Base-by-base conservation (phyloP, 2,329 filamentous ascomycete species). In the Raffaelea arxii region DNA sequence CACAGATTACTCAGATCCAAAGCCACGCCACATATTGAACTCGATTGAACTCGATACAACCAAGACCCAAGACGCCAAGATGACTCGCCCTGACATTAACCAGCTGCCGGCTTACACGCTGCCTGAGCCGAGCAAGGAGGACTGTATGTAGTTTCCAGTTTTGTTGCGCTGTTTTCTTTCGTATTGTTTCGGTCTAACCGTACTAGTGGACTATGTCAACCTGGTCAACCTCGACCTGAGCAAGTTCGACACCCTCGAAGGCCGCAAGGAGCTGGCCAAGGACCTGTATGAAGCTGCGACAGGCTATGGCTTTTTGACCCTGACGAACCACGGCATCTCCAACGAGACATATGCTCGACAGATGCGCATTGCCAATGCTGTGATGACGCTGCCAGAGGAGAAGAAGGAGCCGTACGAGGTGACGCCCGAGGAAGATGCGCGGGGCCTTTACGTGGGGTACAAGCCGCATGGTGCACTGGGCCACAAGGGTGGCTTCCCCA, bases 351-450 rank as follows among this genome's bases (percentile, higher is more conserved):
- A 38, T n/a, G 19, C 24, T 21, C 42, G 42, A 12, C 42, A 44
- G 42, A 44, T 44, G 42, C 32, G 32, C 21, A 37, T 44, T 12
- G 42, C 42, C 42, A 37, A 44, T n/a, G 42, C 32, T 16, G 32
- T 44, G 6, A 44, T 44, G 42, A 44, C 42, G 6, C 30, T 44
- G 4, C 32, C 42, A 6, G 21, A 6, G 18, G 32, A 44, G 14
- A 24, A 44, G 22, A 44, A 44, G 32, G 42, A 22, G 19, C 42
- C 42, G 7, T 44, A 44, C n/a, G 42, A 44, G 19, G 40, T 44
- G 4, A 44, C 42, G 2, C 42, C 42, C 22, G 42, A 44, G 42
- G 42, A 44, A 18, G 42, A 44, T 18, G 32, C 32, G 10, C 42
- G 42, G 4, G 42, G 42, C 14, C 19, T 44, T 5, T 44, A 44